Percentiles rank a stretch among this genome's conserved stretches.
Evolutionary conservation across 139 green algal genomes (phyloP).

Genomic region (Mesotaenium endlicherianum): DNA sequence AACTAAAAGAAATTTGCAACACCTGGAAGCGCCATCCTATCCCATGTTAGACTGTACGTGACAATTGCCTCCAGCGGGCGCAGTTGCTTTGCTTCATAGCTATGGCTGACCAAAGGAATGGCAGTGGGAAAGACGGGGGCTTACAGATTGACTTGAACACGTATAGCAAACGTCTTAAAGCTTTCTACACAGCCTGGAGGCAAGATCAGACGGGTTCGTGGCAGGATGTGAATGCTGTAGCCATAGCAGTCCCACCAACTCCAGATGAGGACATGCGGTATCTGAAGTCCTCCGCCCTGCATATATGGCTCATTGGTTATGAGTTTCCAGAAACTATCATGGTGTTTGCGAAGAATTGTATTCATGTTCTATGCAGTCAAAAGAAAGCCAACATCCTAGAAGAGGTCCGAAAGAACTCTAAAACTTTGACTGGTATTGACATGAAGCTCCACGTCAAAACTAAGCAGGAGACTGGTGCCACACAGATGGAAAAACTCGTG

Average conservation of each 20-base stretch:
- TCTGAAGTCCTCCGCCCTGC: constrained; percentile 82
- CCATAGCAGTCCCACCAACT: constrained; percentile 54
- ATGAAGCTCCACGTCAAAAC: constrained; percentile 64
- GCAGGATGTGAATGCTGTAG: constrained; percentile 52
- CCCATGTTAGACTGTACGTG: too few species aligned
- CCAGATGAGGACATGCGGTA: constrained; percentile 81
- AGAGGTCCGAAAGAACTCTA: background rate
- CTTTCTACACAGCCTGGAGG: constrained; percentile 15
- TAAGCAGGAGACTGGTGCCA: constrained; percentile 76
- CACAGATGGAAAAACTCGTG: constrained; percentile 49
- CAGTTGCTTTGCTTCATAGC: background rate
- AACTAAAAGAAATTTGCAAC: too few species aligned
- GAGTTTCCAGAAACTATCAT: constrained; percentile 84
- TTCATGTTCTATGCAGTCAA: constrained; percentile 78
- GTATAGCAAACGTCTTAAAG: constrained; percentile 10
- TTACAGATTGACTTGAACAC: constrained; percentile 20
- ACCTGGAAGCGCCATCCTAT: too few species aligned
- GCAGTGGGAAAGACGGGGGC: background rate
- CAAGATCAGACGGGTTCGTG: constrained; percentile 4
- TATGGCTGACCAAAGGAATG: background rate
- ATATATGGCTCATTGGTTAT: constrained; percentile 93
- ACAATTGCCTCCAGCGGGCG: too few species aligned
- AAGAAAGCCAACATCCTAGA: constrained; percentile 74
- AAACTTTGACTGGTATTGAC: background rate
- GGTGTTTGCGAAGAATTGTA: constrained; percentile 64